These are phyloP conservation scores for Zanthoxylum bungeanum DNA, from an alignment of 345 rosid species.

Conservation along the genomic window DNA sequence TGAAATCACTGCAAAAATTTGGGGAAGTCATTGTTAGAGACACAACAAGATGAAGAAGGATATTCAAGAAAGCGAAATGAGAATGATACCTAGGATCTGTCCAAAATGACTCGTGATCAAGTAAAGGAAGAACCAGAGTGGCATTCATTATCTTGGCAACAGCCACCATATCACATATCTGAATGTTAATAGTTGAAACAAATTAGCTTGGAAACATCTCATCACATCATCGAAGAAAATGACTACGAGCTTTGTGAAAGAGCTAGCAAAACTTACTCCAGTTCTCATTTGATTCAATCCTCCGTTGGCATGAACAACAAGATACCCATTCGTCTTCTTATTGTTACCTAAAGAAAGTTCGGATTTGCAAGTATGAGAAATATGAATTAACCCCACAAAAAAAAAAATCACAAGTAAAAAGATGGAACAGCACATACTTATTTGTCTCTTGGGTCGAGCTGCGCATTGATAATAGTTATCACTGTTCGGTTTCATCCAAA, in stretches of 20 bases:
- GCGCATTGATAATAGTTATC: slow-evolving; percentile 59
- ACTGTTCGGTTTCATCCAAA: slow-evolving; percentile 88
- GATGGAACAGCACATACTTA: slow-evolving; percentile 36
- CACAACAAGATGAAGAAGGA: background rate
- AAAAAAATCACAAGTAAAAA: background rate
- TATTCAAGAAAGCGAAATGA: background rate
- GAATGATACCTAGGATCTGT: slow-evolving; percentile 84
- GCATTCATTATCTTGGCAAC: slow-evolving; percentile 95
- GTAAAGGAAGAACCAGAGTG: slow-evolving; percentile 91
- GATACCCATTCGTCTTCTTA: slow-evolving; percentile 68
- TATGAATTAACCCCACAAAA: background rate
- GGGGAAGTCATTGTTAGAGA: background rate
- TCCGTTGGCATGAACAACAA: slow-evolving; percentile 91
- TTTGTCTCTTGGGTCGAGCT: slow-evolving; percentile 50
- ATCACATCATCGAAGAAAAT: background rate
- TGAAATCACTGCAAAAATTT: slow-evolving; percentile 62
- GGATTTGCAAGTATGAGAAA: background rate
- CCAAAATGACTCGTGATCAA: slow-evolving; percentile 98
- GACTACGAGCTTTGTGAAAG: background rate
- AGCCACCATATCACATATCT: slow-evolving; percentile 99
- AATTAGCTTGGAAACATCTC: background rate
- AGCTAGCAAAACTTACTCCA: slow-evolving; percentile 54
- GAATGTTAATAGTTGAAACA: slow-evolving; percentile 18
- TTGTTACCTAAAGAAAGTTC: slow-evolving; percentile 26
- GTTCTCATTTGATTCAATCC: slow-evolving; percentile 99